Conservation (phyloP, 2,329 filamentous ascomycete genomes). For the Fusarium foetens region DNA sequence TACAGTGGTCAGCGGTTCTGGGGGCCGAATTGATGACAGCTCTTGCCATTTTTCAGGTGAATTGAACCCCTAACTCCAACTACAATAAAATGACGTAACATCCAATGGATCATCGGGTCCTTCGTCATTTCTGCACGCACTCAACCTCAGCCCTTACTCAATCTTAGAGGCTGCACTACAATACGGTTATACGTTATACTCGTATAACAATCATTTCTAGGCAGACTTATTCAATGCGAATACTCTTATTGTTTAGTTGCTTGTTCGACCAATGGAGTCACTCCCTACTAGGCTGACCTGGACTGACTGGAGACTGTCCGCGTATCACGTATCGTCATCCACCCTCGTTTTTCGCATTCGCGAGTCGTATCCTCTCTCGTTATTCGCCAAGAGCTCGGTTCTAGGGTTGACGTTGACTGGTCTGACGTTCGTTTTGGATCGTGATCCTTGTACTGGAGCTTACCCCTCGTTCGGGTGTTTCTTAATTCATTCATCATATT, state of each 20-base stretch:
- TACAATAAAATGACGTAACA: constrained; percentile 23
- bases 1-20: constrained; percentile 5
- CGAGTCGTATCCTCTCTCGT: not conserved
- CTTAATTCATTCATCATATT: not conserved
- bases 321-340: constrained; percentile 13
- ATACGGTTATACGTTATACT: not conserved
- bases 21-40: constrained; percentile 13
- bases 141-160: not conserved
- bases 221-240: not conserved
- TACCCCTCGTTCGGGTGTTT: not conserved
- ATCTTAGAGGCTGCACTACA: not conserved
- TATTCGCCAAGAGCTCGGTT: constrained; percentile 9
- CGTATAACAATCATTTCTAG: not conserved
- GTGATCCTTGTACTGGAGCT: not conserved
- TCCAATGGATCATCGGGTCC: not conserved
- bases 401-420: not conserved
- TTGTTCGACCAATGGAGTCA: not conserved
- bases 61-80: constrained; percentile 20
- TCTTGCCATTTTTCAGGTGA: constrained; percentile 3
- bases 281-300: not conserved
- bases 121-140: constrained; percentile 30
- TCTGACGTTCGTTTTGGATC: not conserved
- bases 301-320: not conserved
- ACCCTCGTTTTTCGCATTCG: constrained; percentile 3
- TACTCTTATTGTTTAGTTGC: not conserved